A percentile compares a stretch with the other conserved stretches of the same genome.
Conservation (phyloP, 2,329 filamentous ascomycete species). For the Sphaceloma murrayae region DNA sequence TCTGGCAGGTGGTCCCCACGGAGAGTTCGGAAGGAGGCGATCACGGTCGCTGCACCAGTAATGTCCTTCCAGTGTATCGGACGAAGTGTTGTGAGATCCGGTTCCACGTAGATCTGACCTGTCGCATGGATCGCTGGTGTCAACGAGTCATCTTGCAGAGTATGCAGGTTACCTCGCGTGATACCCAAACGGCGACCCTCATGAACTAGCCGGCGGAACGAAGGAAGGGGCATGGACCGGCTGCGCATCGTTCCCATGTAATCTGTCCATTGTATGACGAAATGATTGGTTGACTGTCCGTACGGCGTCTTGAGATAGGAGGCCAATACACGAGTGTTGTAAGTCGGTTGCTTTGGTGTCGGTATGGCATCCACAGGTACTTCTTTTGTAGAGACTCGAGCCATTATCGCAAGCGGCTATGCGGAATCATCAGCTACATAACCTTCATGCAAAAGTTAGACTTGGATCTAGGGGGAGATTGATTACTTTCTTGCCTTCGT, state of each 20-base stretch:
- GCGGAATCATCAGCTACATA: slow-evolving; percentile 7
- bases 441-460: slow-evolving; percentile 1
- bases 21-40: slow-evolving; percentile 54
- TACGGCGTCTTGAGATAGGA: slow-evolving; percentile 17
- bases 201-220: slow-evolving; percentile 32
- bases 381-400: not conserved
- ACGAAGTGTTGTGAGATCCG: slow-evolving; percentile 55
- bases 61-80: slow-evolving; percentile 38
- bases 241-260: slow-evolving; percentile 60
- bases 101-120: slow-evolving; percentile 57
- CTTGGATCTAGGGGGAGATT: not conserved
- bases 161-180: slow-evolving; percentile 52
- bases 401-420: slow-evolving; percentile 9
- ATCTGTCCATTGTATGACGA: slow-evolving; percentile 70
- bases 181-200: slow-evolving; percentile 45
- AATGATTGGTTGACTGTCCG: slow-evolving; percentile 11
- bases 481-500: slow-evolving; percentile 14
- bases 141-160: slow-evolving; percentile 57
- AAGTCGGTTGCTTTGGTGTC: not conserved
- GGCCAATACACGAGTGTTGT: slow-evolving; percentile 25
- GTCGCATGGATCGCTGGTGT: slow-evolving; percentile 47
- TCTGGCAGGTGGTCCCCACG: slow-evolving; percentile 43
- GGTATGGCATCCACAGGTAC: not conserved
- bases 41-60: slow-evolving; percentile 52
- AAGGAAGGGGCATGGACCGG: slow-evolving; percentile 55